Evolutionary conservation across 768 basidiomycete genomes (phyloP).

Genomic region (Megacollybia marginata): DNA sequence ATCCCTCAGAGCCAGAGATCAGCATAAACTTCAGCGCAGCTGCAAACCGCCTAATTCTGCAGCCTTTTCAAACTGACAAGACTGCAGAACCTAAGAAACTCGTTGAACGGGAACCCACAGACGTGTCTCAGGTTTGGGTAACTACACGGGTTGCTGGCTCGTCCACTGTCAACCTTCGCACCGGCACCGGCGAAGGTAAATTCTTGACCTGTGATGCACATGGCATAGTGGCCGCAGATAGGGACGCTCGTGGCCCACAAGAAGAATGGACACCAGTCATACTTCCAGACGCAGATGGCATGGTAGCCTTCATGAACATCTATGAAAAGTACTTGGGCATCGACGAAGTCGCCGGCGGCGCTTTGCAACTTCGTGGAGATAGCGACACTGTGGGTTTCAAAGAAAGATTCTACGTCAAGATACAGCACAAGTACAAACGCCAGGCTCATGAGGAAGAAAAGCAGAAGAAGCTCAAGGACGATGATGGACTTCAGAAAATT

Average conservation of each 20-base stretch:
- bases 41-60: conserved; percentile 62
- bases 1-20: conserved; percentile 78
- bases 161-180: conserved; percentile 77
- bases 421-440: conserved; percentile 83
- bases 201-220: conserved; percentile 85
- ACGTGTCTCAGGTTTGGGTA: conserved; percentile 90
- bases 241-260: conserved; percentile 87
- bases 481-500: conserved; percentile 37
- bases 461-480: conserved; percentile 55
- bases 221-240: conserved; percentile 75
- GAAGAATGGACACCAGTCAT: conserved; percentile 91
- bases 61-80: conserved; percentile 52
- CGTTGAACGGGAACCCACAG: conserved; percentile 65
- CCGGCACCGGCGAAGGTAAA: conserved; percentile 83
- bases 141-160: conserved; percentile 81
- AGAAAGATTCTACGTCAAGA: conserved; percentile 84
- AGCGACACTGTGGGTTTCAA: conserved; percentile 79
- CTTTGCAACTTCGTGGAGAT: conserved; percentile 73
- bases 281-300: conserved; percentile 57
- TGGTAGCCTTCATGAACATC: conserved; percentile 82
- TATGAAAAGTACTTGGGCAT: conserved; percentile 84
- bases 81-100: conserved; percentile 31
- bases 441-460: conserved; percentile 77
- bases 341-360: conserved; percentile 83
- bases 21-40: conserved; percentile 75